Conservation (phyloP, 1,284 basidiomycete species). For the Volvariella volvacea region DNA sequence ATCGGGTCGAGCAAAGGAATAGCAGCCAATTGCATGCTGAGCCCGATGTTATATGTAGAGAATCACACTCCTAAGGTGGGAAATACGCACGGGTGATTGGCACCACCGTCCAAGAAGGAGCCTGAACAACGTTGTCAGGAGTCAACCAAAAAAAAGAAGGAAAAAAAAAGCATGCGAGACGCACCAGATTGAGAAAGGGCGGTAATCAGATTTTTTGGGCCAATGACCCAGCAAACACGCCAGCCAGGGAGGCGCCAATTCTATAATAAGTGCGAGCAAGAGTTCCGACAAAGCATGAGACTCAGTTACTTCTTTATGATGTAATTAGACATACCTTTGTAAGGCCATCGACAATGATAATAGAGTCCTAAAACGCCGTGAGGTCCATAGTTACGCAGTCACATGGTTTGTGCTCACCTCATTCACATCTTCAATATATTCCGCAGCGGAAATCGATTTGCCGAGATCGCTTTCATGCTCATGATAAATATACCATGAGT, state of each 20-base stretch:
- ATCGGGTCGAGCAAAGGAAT: slow-evolving; percentile 72
- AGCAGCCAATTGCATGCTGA: slow-evolving; percentile 79
- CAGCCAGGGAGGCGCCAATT: slow-evolving; percentile 90
- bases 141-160: slow-evolving; percentile 3
- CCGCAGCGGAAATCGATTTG: slow-evolving; percentile 76
- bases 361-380: slow-evolving; percentile 47
- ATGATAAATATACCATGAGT: slow-evolving; percentile 89
- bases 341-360: slow-evolving; percentile 86
- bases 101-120: slow-evolving; percentile 85
- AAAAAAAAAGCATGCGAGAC: slow-evolving; percentile 8
- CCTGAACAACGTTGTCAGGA: slow-evolving; percentile 27
- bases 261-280: slow-evolving; percentile 31
- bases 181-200: slow-evolving; percentile 80
- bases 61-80: neutral
- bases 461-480: slow-evolving; percentile 72
- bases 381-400: slow-evolving; percentile 1
- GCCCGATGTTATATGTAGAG: neutral
- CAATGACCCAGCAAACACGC: slow-evolving; percentile 95
- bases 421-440: slow-evolving; percentile 83
- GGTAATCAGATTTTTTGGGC: slow-evolving; percentile 82
- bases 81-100: slow-evolving; percentile 71
- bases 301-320: neutral
- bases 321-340: slow-evolving; percentile 70
- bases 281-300: neutral
- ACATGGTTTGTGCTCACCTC: slow-evolving; percentile 31